Evolutionary conservation across 2,329 filamentous ascomycete species (phyloP).

Genomic region (Fusarium penzigii): DNA sequence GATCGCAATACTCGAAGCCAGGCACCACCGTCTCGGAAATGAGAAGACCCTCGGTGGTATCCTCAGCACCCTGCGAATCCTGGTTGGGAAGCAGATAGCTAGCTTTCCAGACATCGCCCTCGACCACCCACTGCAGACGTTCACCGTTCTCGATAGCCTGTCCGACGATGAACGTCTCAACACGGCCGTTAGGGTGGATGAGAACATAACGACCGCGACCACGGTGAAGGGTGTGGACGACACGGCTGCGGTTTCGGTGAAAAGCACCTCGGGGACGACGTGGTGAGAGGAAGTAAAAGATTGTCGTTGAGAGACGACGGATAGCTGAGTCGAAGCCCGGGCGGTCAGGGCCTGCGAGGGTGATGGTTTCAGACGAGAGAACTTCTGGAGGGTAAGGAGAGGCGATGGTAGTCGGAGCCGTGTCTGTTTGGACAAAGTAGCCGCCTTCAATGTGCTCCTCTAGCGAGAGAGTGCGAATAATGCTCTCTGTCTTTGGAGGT

Average conservation of each 20-base stretch:
- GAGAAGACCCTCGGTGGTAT: conserved; percentile 52
- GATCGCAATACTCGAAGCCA: conserved; percentile 67
- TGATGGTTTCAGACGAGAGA: conserved; percentile 38
- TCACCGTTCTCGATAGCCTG: conserved; percentile 58
- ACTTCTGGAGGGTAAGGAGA: conserved; percentile 43
- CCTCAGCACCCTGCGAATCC: conserved; percentile 19
- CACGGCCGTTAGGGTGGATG: conserved; percentile 56
- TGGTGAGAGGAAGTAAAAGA: conserved; percentile 66
- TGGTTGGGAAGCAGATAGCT: conserved; percentile 52
- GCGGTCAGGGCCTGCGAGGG: conserved; percentile 34
- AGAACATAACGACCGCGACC: conserved; percentile 65
- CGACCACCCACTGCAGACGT: conserved; percentile 67
- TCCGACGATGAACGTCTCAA: conserved; percentile 68
- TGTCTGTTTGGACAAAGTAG: conserved; percentile 64
- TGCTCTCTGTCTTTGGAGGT: conserved; percentile 10
- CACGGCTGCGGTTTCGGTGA: conserved; percentile 63
- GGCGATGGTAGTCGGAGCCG: conserved; percentile 50
- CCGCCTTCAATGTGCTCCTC: conserved; percentile 63
- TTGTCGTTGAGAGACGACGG: conserved; percentile 59
- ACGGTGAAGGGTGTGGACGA: conserved; percentile 65
- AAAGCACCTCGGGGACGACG: conserved; percentile 57
- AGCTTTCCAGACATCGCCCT: conserved; percentile 67
- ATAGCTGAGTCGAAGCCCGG: conserved; percentile 39
- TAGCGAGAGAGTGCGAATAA: conserved; percentile 46
- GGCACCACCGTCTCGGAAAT: conserved; percentile 70